Evolutionary conservation across 768 basidiomycete genomes (phyloP), one percentile per base, ranked within the genome.

Genomic region (Dacryopinax primogenitus): DNA sequence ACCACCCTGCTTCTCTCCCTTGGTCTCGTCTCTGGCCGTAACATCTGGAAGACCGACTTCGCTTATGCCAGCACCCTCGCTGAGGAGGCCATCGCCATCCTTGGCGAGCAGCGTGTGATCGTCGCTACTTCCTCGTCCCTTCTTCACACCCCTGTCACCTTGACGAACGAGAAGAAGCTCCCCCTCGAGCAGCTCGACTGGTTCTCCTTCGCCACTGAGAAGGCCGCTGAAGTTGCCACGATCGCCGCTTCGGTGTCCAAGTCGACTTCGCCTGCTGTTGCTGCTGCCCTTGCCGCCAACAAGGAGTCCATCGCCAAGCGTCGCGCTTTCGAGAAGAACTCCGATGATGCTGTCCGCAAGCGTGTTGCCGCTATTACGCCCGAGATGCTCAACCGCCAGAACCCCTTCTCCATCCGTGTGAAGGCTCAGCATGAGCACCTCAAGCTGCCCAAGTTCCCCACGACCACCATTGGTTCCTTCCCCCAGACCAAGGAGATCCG

Each of bases 401-500:
- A 82, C 74, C 83, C 86, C 69, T 99, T 98, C 83, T 78, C 88
- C 44, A 79, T 80, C 66, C 92, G 96, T 76, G 86, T 89, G 76
- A 87, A 88, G 70, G 81, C 89, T 63, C 96, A 99, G 79, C 84
- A 86, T 75, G 85, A 88, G 78, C 83, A 88, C 73, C 84, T 96
- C 74, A 81, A 87, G 69, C 83, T 99, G 28, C 96, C 96, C 76
- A 90, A 86, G 77, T 99, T 98, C 86, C 94, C 95, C 66, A 96
- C 95, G 64, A 97, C 95, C 65, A 96, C 95, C 69, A 97, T 98
- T 71, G 94, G 93, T 68, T 97, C 95, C 33, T 97, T 96, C 91
- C 95, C 94, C 71, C 96, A 99, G 87, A 99, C 96, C 73, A 97
- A 95, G 79, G 94, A 98, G 78, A 99, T 99, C 72, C 94, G 96